Evolutionary conservation across 2,329 filamentous ascomycete species (phyloP), one percentile per base, ranked within the genome.

Genomic region (Gaeumannomyces tritici): DNA sequence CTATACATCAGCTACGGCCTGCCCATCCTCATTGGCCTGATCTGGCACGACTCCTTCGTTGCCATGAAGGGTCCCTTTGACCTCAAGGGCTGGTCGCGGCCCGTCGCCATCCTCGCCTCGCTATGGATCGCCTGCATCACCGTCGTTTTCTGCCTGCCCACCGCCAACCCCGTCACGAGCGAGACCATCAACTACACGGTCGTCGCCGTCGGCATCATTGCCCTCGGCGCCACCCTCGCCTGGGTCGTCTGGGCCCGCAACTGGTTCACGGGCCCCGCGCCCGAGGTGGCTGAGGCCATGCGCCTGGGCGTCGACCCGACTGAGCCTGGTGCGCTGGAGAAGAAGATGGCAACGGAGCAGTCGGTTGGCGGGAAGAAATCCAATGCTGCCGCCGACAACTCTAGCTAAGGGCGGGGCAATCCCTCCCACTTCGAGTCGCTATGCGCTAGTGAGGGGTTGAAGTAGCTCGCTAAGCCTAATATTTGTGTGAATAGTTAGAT

Each of bases 161-260:
- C 80, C 0, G 67, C 76, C 12, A 85, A 84, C 67, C 83, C 83
- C 0, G 82, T 85, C 2, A 79, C 78, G 0, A 74, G 73, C n/a
- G 76, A 85, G 72, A 83, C 82, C 4, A 69, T 86, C 27, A 86
- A 86, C 66, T 86, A 86, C 67, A 84, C 83, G 0, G 79, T 80
- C 0, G 83, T 85, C 0, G 83, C 83, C 0, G 83, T 86, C 4
- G 83, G 82, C 0, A 84, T 85, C 62, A 80, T 85, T 57, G 75
- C 74, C 0, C 66, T 83, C 1, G 79, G 78, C 47, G 73, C 77
- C 1, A 71, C 80, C 26, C 73, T 70, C 0, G 75, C 73, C 18
- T 86, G 83, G 83, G 56, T 82, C 2, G 2, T 83, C 2, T 82
- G 78, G 75, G 83, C 83, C 1, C 72, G 73, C 42, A 76, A 72